These are phyloP conservation scores for Nyctanthes arbortristis DNA, from an alignment of 257 asterid genomes.

Conservation along the genomic window DNA sequence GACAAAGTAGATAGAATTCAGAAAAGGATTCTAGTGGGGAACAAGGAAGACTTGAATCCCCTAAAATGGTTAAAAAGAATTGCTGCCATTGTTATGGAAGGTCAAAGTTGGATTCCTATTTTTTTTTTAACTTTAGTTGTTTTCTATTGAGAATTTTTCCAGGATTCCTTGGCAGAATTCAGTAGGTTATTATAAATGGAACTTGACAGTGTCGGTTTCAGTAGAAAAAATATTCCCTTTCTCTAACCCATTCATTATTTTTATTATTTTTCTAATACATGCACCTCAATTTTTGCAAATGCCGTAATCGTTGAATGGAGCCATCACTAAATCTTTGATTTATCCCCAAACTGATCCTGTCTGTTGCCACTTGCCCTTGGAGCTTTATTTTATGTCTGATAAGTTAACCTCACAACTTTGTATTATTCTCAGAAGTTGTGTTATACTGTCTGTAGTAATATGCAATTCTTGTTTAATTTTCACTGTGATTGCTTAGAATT, in stretches of 20 bases:
- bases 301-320: background rate
- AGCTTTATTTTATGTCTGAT: background rate
- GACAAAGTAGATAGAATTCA: background rate
- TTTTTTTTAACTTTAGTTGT: background rate
- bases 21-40: background rate
- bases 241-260: background rate
- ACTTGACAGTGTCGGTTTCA: background rate
- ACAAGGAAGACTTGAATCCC: no score
- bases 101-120: no score
- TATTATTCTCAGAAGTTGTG: background rate
- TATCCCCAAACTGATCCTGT: background rate
- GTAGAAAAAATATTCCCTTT: background rate
- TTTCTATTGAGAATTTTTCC: background rate
- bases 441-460: background rate
- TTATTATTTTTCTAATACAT: no score
- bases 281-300: background rate
- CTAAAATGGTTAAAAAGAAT: background rate
- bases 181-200: background rate
- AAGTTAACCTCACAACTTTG: background rate
- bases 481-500: constrained; percentile 17
- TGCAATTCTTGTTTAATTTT: constrained; percentile 18
- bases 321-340: background rate
- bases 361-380: background rate
- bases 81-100: background rate
- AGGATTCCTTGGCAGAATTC: background rate